Evolutionary conservation across 257 asterid genomes (phyloP), one percentile per base, ranked within the genome.

Genomic region (Vinca minor): DNA sequence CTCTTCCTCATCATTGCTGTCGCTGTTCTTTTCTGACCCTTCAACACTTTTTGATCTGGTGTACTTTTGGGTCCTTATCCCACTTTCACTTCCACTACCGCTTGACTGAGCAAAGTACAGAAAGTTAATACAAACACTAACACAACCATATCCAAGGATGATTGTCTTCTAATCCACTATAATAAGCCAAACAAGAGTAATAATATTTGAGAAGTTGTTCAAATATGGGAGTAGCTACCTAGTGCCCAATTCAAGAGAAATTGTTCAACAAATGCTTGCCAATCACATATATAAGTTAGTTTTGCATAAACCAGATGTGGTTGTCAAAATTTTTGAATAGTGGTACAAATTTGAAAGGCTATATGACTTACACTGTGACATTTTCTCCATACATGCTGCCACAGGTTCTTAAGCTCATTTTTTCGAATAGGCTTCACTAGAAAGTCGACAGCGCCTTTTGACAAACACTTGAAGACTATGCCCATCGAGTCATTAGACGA

Each of bases 401-500:
- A 69, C 59, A 73, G 74, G 77, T 79, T 92, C 82, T 92, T 89
- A 61, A 92, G 94, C 85, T 92, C 96, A 70, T 92, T 92, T 81
- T 92, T 78, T 57, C 78, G 68, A 56, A 76, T 70, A 66, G 74
- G 78, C 68, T 69, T 78, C 66, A 71, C 74, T 66, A 69, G 35
- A 32, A 79, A 69, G 70, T 75, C 79, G 39, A 81, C 95, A 46
- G 98, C 98, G 48, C 98, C 98, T 71, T 81, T 89, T 52, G 98
- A 89, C 71, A 92, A 79, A 71, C 98, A 92, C 84, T 87, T 87
- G 54, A 87, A 81, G 69, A 87, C 98, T 77, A 92, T 65, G 14
- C 91, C 89, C 95, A 89, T 89, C 39, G 96, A 85, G 80, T 89
- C 96, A 72, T 85, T 88, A 69, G 96, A 85, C 67, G 98, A 92